A percentile compares a stretch with the other conserved stretches of the same genome.
phyloP scores from a whole-genome alignment of 2,329 filamentous ascomycete genomes.

The Colletotrichum higginsianum region DNA sequence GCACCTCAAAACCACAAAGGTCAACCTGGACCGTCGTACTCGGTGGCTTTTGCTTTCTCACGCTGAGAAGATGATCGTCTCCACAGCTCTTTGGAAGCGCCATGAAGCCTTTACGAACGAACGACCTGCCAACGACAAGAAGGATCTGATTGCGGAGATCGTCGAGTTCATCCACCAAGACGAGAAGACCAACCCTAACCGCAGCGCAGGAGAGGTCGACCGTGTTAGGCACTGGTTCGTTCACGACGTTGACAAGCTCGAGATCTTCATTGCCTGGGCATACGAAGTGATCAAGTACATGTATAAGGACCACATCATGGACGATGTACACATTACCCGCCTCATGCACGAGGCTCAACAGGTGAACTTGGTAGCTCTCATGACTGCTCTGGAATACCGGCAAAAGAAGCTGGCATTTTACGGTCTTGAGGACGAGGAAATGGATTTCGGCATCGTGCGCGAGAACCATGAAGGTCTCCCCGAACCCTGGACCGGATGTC shows the following conservation, averaged over 20 bases:
- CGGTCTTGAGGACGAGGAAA: constrained; percentile 77
- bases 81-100: constrained; percentile 82
- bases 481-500: constrained; percentile 88
- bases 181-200: constrained; percentile 78
- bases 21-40: constrained; percentile 75
- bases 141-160: constrained; percentile 80
- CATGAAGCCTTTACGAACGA: constrained; percentile 79
- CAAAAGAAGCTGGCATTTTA: constrained; percentile 78
- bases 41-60: constrained; percentile 89
- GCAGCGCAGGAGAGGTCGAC: constrained; percentile 80
- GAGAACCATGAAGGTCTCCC: constrained; percentile 78
- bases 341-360: constrained; percentile 78
- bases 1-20: constrained; percentile 77
- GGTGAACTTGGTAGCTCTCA: constrained; percentile 78
- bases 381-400: constrained; percentile 79
- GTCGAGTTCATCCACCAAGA: constrained; percentile 83
- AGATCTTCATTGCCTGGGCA: constrained; percentile 84
- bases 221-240: constrained; percentile 90
- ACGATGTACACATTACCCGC: constrained; percentile 68
- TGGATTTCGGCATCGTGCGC: constrained; percentile 75
- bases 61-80: constrained; percentile 90
- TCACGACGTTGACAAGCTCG: constrained; percentile 79
- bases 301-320: constrained; percentile 73
- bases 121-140: constrained; percentile 72
- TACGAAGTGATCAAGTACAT: constrained; percentile 82